phyloP scores from a whole-genome alignment of 768 basidiomycete species.

The Tricholoma sp. region DNA sequence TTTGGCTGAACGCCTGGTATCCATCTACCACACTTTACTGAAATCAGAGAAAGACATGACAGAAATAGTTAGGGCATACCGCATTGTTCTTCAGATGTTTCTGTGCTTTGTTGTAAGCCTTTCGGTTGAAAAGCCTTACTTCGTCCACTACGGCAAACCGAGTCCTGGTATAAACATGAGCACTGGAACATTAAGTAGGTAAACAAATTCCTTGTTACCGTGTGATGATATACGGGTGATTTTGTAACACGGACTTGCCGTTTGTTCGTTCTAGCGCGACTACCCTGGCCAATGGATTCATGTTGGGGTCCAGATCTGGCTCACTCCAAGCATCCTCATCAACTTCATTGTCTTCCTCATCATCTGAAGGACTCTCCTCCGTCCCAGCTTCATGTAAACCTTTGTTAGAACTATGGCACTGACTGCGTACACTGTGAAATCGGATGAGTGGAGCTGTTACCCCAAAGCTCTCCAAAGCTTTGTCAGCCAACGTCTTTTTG shows the following conservation, averaged over 20 bases:
- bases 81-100: slow-evolving; percentile 14
- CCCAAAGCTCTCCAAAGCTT: slow-evolving; percentile 29
- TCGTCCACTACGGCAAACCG: slow-evolving; percentile 28
- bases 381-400: not conserved
- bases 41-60: not conserved
- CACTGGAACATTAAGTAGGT: not conserved
- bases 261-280: slow-evolving; percentile 9
- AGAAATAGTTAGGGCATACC: slow-evolving; percentile 9
- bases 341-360: slow-evolving; percentile 2
- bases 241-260: slow-evolving; percentile 13
- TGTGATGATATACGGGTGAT: slow-evolving; percentile 32
- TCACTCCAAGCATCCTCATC: not conserved
- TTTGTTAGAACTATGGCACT: slow-evolving; percentile 7
- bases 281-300: not conserved
- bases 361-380: slow-evolving; percentile 9
- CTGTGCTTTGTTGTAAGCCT: slow-evolving; percentile 23
- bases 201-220: slow-evolving; percentile 15
- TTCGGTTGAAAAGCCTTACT: slow-evolving; percentile 22
- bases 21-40: slow-evolving; percentile 18
- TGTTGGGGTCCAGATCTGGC: not conserved
- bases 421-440: slow-evolving; percentile 23
- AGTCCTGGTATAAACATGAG: slow-evolving; percentile 17
- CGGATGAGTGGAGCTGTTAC: slow-evolving; percentile 28
- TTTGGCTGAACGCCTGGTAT: slow-evolving; percentile 5
- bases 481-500: slow-evolving; percentile 19